Evolutionary conservation across 176 grass and related monocot genomes (phyloP), one percentile per base, ranked within the genome.

Genomic region (Aegilops tauschii): DNA sequence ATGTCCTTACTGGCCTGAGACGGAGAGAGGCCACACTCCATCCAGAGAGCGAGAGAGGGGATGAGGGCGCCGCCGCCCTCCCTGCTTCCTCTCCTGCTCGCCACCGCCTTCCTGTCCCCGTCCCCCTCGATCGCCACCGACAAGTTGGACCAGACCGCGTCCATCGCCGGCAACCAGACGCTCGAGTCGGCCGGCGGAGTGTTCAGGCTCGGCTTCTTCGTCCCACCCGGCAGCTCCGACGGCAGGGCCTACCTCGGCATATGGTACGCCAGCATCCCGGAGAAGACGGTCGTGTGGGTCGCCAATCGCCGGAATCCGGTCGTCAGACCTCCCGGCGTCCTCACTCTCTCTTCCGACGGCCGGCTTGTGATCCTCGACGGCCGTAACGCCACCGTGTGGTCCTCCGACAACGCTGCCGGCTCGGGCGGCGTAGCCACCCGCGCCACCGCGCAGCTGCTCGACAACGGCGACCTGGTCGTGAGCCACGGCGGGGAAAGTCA

Each of bases 191-290:
- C 83, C 14, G 72, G 73, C 25, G 80, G 77, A 20, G 72, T 88
- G 25, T 95, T 91, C 69, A 6, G 83, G 69, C 86, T 95, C 16
- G 84, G 93, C 18, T 95, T 95, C 90, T 93, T 95, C 88, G 70
- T 17, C 66, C 83, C 36, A 27, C 30, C 58, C 17, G 84, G 59
- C 44, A 44, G 20, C 39, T 37, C 35, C 6, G 81, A 68, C n/a
- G 16, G 75, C 62, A 28, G 75, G 23, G 65, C 65, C 79, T 90
- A 86, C 70, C 71, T 90, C 71, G 70, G 88, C 5, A 90, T 90
- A 14, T 90, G 83, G 88, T 90, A 82, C 71, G 12, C 56, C 28
- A 52, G 2, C 28, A 70, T 90, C 78, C 50, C 83, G 0, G 71
- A 17, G 1, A 70, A 4, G 62, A 86, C 88, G n/a, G 71, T 90